phyloP scores from a whole-genome alignment of 768 basidiomycete species.

The Russula griseocarnosa region DNA sequence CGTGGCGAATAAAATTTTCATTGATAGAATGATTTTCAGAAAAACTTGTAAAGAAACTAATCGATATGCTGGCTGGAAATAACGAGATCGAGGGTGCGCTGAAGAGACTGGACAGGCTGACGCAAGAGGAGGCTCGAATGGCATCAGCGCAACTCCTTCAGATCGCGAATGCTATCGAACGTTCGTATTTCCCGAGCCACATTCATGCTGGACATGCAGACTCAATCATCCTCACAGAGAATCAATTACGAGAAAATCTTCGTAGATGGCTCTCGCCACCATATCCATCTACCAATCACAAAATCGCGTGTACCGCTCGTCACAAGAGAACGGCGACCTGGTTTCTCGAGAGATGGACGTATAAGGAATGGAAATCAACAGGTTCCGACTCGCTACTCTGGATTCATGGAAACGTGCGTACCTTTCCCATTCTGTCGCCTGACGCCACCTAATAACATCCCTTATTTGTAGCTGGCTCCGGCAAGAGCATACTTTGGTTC shows the following conservation, averaged over 20 bases:
- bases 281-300: constrained; percentile 3
- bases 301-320: background rate
- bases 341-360: background rate
- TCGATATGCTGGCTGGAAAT: background rate
- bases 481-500: no score
- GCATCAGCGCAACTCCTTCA: background rate
- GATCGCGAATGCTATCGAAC: background rate
- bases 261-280: constrained; percentile 7
- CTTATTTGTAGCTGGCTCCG: no score
- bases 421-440: no score
- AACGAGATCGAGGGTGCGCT: background rate
- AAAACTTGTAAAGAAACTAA: background rate
- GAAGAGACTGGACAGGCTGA: constrained; percentile 3
- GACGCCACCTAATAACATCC: no score
- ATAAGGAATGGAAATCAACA: background rate
- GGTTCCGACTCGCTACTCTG: no score
- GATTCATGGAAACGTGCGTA: no score
- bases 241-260: background rate
- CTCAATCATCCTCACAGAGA: background rate
- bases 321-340: background rate
- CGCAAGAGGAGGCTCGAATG: background rate
- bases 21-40: background rate
- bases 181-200: background rate
- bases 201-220: background rate
- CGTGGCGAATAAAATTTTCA: background rate